phyloP scores from a whole-genome alignment of 352 stramenopile species.

The Phytopythium boreale region DNA sequence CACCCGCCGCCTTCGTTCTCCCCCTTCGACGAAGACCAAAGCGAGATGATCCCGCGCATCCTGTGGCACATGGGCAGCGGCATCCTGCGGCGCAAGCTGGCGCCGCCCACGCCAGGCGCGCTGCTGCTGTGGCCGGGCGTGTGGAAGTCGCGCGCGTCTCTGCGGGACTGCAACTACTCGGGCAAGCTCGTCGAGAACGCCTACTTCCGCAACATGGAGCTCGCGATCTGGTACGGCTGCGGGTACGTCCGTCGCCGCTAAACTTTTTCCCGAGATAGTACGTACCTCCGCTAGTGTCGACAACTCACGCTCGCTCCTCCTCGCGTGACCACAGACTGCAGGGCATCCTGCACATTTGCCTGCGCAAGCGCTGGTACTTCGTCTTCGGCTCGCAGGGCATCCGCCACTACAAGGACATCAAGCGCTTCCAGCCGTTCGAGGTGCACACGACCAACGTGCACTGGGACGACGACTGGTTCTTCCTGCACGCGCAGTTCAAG shows the following conservation, averaged over 20 bases:
- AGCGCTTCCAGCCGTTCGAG: constrained; percentile 50
- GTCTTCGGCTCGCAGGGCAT: constrained; percentile 69
- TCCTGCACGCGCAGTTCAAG: constrained; percentile 61
- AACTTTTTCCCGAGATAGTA: too few species aligned
- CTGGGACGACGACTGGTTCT: constrained; percentile 75
- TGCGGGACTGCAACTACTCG: constrained; percentile 56
- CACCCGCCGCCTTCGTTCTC: too few species aligned
- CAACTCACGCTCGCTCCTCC: too few species aligned
- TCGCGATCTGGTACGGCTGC: constrained; percentile 69
- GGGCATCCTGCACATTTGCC: constrained; percentile 53
- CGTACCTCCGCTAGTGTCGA: too few species aligned
- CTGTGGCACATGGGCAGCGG: constrained; percentile 69
- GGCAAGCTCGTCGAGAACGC: constrained; percentile 55
- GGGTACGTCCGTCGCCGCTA: constrained; percentile 30
- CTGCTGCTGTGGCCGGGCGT: constrained; percentile 56
- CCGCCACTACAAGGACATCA: constrained; percentile 56
- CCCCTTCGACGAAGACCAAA: too few species aligned
- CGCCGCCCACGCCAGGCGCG: constrained; percentile 33
- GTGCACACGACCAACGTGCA: constrained; percentile 68
- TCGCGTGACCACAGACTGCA: constrained; percentile 21
- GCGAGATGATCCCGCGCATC: constrained; percentile 56
- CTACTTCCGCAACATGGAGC: constrained; percentile 73
- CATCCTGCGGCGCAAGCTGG: constrained; percentile 44
- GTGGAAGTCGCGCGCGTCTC: constrained; percentile 51
- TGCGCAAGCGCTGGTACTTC: constrained; percentile 62